A percentile compares a stretch with the other conserved stretches of the same genome.
phyloP scores from a whole-genome alignment of 306 rosid genomes.

The Malus asiatica region DNA sequence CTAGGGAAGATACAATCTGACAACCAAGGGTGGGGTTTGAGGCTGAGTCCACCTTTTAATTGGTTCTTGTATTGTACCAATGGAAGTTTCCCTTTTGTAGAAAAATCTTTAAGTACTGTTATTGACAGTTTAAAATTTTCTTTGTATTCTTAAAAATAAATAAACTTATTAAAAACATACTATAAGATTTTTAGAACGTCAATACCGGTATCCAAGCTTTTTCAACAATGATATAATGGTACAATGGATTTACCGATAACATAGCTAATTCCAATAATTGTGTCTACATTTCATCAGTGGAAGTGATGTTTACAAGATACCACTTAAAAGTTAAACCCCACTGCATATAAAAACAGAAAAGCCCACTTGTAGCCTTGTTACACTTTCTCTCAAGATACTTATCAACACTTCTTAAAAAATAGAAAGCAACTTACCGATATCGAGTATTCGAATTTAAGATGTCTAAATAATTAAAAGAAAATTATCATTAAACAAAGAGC shows the following conservation, averaged over 20 bases:
- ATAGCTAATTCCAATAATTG: background rate
- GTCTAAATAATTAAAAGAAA: no score
- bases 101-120: no score
- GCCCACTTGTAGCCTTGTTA: background rate
- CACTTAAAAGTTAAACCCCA: background rate
- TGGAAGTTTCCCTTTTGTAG: background rate
- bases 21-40: background rate
- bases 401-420: background rate
- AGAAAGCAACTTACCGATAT: no score
- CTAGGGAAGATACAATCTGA: background rate
- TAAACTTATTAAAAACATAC: no score
- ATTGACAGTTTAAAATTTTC: no score
- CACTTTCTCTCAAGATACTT: background rate
- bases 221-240: background rate
- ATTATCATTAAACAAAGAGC: background rate
- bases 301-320: conserved; percentile 1
- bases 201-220: no score
- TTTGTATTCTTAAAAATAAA: no score
- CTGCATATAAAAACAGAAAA: background rate
- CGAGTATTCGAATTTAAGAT: background rate
- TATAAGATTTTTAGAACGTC: no score
- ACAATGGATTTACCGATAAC: background rate
- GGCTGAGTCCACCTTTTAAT: background rate
- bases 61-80: background rate
- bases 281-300: background rate